Base-by-base conservation (phyloP, 805 yeast species). In the Metschnikowia drakensbergensis region DNA sequence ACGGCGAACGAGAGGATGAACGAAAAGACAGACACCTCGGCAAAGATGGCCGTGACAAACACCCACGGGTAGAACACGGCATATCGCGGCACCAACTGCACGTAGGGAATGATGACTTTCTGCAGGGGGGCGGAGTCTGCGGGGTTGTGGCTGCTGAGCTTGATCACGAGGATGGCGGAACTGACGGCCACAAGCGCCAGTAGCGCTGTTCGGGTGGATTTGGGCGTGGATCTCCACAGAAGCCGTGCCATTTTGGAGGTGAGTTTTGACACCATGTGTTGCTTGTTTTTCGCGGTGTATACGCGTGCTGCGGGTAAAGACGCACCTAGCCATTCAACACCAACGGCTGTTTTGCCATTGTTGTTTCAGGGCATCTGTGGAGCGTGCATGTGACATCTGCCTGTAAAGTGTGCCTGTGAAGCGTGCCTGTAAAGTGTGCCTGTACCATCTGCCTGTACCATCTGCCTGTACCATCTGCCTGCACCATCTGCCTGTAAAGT, bases 61-160 rank as follows among this genome's bases (percentile, higher is more conserved):
- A 85, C 85, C 84, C 87, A 81, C 4, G 90, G 90, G 52, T 80
- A 71, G 46, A 66, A 69, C 3, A 83, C 55, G 0, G 82, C 72
- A 45, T 74, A 69, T 26, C 74, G 65, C 9, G 92, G 91, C 5
- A 86, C 77, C 64, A 86, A 69, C 64, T 86, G 89, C 37, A 86
- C 57, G 34, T 67, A 67, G 1, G 87, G 89, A 5, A 82, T 76
- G 17, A 71, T 61, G 30, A 83, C 68, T 29, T 71, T 69, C 38
- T 68, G 69, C 69, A 22, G 37, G 37, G 38, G 58, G 27, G 33
- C 50, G 48, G 5, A 32, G 35, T 41, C 54, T 32, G 50, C 44
- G 62, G 17, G 66, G 57, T 13, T 23, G 10, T 32, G 41, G 26
- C 8, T 10, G 5, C n/a, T 17, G 32, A 37, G 13, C 57, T 80